Conservation (phyloP, 2,329 filamentous ascomycete species). For the Pseudogymnoascus sp. region DNA sequence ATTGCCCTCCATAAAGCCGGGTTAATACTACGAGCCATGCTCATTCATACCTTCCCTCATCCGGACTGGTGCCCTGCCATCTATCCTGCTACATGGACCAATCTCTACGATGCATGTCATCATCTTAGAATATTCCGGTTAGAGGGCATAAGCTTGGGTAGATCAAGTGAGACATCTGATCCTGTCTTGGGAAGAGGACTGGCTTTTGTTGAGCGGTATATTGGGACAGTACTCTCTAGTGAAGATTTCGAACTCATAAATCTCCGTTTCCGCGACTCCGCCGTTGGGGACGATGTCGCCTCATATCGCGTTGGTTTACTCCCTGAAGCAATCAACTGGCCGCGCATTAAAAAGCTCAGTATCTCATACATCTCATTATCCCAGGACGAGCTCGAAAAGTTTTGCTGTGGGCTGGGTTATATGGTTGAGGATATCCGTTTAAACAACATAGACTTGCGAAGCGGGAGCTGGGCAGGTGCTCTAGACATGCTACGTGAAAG, state of each 20-base stretch:
- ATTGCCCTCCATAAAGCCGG: background rate
- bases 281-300: background rate
- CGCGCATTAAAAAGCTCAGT: background rate
- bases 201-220: background rate
- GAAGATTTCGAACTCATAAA: background rate
- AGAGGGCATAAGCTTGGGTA: background rate
- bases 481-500: background rate
- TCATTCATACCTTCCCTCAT: background rate
- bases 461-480: background rate
- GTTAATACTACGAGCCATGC: background rate
- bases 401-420: background rate
- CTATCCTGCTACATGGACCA: background rate
- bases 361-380: background rate
- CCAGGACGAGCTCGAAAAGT: background rate
- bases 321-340: background rate
- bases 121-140: background rate
- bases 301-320: background rate
- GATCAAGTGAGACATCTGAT: background rate
- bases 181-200: background rate
- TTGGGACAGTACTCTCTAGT: background rate
- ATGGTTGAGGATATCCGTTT: background rate
- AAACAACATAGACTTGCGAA: background rate
- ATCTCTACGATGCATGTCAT: background rate
- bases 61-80: background rate
- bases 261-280: background rate